Evolutionary conservation across 345 rosid genomes (phyloP).

Genomic region (Brassica incana): DNA sequence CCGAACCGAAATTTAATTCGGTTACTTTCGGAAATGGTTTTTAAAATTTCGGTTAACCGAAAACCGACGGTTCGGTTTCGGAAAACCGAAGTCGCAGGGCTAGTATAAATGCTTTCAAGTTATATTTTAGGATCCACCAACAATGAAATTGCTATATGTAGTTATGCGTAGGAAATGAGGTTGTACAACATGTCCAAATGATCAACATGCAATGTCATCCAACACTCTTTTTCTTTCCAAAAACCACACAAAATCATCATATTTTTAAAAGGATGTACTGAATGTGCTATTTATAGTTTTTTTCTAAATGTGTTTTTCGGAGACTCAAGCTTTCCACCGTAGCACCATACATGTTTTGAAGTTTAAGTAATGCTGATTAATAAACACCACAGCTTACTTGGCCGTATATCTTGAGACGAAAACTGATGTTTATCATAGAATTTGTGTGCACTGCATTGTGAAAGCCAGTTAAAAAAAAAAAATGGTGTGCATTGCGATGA

Average conservation of each 20-base stretch:
- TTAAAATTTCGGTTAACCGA: no score
- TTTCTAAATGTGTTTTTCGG: background rate
- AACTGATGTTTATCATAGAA: background rate
- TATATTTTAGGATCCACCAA: background rate
- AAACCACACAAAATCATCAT: constrained; percentile 16
- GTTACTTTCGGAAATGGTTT: no score
- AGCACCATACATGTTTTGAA: background rate
- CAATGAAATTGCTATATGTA: constrained; percentile 19
- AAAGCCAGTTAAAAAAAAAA: no score
- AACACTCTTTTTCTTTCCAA: constrained; percentile 24
- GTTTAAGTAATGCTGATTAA: background rate
- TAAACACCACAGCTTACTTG: background rate
- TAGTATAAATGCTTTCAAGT: background rate
- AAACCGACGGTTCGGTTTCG: no score
- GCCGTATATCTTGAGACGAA: background rate
- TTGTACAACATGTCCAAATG: constrained; percentile 27
- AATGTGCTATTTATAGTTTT: background rate
- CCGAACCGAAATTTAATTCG: no score
- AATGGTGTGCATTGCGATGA: constrained; percentile 5
- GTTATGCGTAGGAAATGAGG: constrained; percentile 25
- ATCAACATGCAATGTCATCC: constrained; percentile 26
- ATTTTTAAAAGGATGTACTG: background rate
- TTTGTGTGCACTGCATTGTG: background rate
- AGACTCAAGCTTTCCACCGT: background rate
- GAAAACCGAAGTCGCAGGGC: no score